Percentiles rank a stretch among this genome's conserved stretches.
phyloP scores from a whole-genome alignment of 768 basidiomycete genomes.

The Cystofilobasidium ferigula region DNA sequence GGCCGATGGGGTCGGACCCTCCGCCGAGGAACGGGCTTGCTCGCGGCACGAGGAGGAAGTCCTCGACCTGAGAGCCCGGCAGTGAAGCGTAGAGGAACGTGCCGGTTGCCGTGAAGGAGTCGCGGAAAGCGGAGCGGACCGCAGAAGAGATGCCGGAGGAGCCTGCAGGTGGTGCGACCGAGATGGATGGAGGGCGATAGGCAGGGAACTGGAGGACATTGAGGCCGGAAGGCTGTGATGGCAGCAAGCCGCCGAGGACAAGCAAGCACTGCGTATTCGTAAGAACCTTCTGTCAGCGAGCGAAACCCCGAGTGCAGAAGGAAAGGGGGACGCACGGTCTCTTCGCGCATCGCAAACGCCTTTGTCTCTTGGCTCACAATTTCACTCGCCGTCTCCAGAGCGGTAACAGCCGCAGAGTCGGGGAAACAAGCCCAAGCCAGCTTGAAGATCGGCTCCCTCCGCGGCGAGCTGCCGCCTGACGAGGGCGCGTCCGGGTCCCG shows the following conservation, averaged over 20 bases:
- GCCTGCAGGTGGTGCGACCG: conserved; percentile 25
- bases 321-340: conserved; percentile 40
- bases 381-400: conserved; percentile 30
- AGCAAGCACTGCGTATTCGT: conserved; percentile 42
- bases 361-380: conserved; percentile 34
- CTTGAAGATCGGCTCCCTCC: conserved; percentile 72
- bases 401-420: conserved; percentile 41
- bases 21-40: conserved; percentile 58
- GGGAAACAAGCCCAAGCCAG: conserved; percentile 71
- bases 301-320: conserved; percentile 16
- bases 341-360: conserved; percentile 48
- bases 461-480: conserved; percentile 18
- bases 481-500: conserved; percentile 11
- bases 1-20: conserved; percentile 55
- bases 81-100: conserved; percentile 51
- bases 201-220: conserved; percentile 57
- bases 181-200: conserved; percentile 33
- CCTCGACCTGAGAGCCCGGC: conserved; percentile 50
- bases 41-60: conserved; percentile 65
- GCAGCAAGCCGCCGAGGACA: conserved; percentile 63
- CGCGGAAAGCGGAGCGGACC: conserved; percentile 54
- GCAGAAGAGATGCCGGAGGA: conserved; percentile 25
- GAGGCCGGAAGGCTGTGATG: conserved; percentile 50
- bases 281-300: background rate
- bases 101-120: conserved; percentile 43